phyloP scores from a whole-genome alignment of 495 filamentous ascomycete species.

The Trichoderma asperelloides region DNA sequence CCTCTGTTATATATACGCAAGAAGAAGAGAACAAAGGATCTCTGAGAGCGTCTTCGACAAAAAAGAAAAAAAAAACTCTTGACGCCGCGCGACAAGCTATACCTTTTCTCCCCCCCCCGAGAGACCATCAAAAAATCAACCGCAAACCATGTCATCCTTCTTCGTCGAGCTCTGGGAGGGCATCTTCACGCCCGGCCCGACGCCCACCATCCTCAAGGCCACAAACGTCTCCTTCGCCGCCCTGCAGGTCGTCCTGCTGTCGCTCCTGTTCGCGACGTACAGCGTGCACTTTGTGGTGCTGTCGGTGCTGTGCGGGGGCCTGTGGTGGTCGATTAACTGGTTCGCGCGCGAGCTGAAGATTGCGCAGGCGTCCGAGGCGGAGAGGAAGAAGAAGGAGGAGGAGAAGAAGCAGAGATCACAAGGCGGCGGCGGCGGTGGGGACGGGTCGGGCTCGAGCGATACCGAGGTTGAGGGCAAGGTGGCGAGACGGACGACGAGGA shows the following conservation, averaged over 20 bases:
- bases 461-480: slow-evolving; percentile 41
- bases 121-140: neutral
- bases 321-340: slow-evolving; percentile 96
- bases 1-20: too few species aligned
- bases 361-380: slow-evolving; percentile 55
- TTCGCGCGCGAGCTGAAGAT: slow-evolving; percentile 72
- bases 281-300: slow-evolving; percentile 83
- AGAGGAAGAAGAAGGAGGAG: slow-evolving; percentile 14
- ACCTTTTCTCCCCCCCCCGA: too few species aligned
- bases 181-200: slow-evolving; percentile 86
- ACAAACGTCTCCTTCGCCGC: slow-evolving; percentile 84
- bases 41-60: too few species aligned
- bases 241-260: slow-evolving; percentile 68
- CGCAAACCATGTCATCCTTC: slow-evolving; percentile 63
- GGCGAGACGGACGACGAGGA: slow-evolving; percentile 12
- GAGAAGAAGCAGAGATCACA: slow-evolving; percentile 8
- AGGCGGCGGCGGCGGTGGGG: slow-evolving; percentile 13
- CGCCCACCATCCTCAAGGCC: slow-evolving; percentile 75
- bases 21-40: too few species aligned
- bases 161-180: slow-evolving; percentile 76
- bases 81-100: too few species aligned
- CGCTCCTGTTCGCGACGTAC: slow-evolving; percentile 70
- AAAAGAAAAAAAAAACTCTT: too few species aligned
- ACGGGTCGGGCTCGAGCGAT: slow-evolving; percentile 25
- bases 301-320: slow-evolving; percentile 63